Evolutionary conservation across 805 yeast genomes (phyloP).

Genomic region (Saturnispora sanitii): DNA sequence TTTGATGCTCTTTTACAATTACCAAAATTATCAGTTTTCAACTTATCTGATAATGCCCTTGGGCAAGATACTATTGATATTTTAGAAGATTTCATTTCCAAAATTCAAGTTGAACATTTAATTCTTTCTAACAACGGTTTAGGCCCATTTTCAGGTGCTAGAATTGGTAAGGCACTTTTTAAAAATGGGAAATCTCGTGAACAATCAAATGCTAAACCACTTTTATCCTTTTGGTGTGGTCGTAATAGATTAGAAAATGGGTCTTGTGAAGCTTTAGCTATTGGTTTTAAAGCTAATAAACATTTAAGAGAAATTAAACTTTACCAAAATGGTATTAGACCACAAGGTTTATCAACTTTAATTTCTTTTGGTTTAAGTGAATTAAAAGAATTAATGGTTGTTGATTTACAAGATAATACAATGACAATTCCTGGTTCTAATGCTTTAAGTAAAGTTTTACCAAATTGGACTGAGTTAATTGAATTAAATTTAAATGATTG

Average conservation of each 20-base stretch:
- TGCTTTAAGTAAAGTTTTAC: conserved; percentile 52
- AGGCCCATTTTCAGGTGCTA: conserved; percentile 96
- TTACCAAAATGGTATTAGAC: conserved; percentile 96
- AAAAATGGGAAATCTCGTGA: conserved; percentile 49
- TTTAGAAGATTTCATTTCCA: conserved; percentile 63
- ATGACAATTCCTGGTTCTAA: conserved; percentile 62
- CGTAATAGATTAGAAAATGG: conserved; percentile 96
- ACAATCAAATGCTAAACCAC: conserved; percentile 27
- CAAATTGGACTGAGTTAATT: conserved; percentile 53
- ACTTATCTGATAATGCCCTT: conserved; percentile 91
- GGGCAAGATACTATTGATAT: conserved; percentile 94
- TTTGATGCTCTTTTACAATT: conserved; percentile 66
- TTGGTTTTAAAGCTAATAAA: conserved; percentile 74
- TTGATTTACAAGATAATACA: conserved; percentile 94
- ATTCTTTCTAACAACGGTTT: conserved; percentile 91
- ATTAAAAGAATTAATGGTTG: conserved; percentile 48
- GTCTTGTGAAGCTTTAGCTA: conserved; percentile 72
- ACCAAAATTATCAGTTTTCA: conserved; percentile 59
- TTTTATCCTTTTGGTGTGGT: conserved; percentile 90
- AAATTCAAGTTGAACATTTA: conserved; percentile 72
- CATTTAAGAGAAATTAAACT: conserved; percentile 58
- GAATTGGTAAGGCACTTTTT: conserved; percentile 81
- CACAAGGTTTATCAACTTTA: conserved; percentile 74
- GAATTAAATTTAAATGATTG: conserved; percentile 89
- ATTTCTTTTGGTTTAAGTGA: conserved; percentile 60